phyloP scores from a whole-genome alignment of 192 early-diverging fungal genomes.

The Powellomyces hirtus region DNA sequence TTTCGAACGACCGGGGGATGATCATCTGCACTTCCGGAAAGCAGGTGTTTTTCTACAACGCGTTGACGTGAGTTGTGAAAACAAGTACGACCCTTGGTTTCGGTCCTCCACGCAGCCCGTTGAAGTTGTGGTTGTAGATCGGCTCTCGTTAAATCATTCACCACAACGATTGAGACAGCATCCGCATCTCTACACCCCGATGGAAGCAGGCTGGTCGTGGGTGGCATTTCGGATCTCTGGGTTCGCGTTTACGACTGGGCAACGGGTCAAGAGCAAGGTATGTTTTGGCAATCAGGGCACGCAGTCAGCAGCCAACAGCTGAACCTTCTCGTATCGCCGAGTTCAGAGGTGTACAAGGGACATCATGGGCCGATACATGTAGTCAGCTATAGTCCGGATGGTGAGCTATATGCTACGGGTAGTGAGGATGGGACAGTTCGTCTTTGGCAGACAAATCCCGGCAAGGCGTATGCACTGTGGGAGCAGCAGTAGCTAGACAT shows the following conservation, averaged over 20 bases:
- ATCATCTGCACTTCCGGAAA: constrained; percentile 79
- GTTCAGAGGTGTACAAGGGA: constrained; percentile 85
- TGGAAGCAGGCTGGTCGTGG: constrained; percentile 75
- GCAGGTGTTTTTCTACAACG: constrained; percentile 70
- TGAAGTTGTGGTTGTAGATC: constrained; percentile 21
- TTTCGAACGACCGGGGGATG: constrained; percentile 72
- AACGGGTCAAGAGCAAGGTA: constrained; percentile 69
- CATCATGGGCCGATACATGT: constrained; percentile 90
- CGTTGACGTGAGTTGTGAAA: constrained; percentile 52
- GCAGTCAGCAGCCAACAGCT: neutral
- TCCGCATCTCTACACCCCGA: constrained; percentile 80
- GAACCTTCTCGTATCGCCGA: neutral
- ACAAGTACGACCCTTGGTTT: too few relatives aligned
- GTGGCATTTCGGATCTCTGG: constrained; percentile 77
- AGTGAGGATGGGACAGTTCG: constrained; percentile 87
- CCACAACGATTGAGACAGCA: constrained; percentile 59
- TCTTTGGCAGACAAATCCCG: constrained; percentile 84
- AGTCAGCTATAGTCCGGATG: constrained; percentile 89
- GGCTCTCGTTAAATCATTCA: constrained; percentile 31
- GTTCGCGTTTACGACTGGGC: constrained; percentile 82
- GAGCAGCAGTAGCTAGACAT: constrained; percentile 56
- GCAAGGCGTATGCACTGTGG: constrained; percentile 81
- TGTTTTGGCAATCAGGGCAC: constrained; percentile 31
- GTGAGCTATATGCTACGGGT: constrained; percentile 86
- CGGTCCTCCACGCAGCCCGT: neutral